Percentiles rank a stretch among this genome's conserved stretches.
These are phyloP conservation scores for Pseudocercospora musae DNA, from an alignment of 2,329 filamentous ascomycete genomes.

Conservation along the genomic window DNA sequence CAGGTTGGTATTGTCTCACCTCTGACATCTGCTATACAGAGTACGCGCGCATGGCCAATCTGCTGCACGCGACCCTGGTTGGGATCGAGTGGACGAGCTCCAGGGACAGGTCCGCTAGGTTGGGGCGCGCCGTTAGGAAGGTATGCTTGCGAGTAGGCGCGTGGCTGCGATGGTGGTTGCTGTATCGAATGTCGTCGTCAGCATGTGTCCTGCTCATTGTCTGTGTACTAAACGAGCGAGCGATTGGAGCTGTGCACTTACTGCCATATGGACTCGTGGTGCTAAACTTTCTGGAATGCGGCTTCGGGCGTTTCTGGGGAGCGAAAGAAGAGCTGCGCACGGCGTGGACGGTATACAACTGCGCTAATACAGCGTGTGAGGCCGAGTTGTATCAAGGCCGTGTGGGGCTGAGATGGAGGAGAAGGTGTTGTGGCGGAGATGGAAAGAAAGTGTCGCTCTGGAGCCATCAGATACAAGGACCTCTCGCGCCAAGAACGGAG, in stretches of 20 bases:
- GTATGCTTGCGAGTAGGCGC: slow-evolving; percentile 49
- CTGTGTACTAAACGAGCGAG: background rate
- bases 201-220: background rate
- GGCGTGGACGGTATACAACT: background rate
- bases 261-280: slow-evolving; percentile 7
- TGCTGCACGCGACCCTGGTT: slow-evolving; percentile 54
- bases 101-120: slow-evolving; percentile 37
- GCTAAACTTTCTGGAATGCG: slow-evolving; percentile 6
- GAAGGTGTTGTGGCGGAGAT: background rate
- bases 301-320: background rate
- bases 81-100: slow-evolving; percentile 47
- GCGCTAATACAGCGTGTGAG: background rate
- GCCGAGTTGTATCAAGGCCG: background rate
- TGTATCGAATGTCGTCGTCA: slow-evolving; percentile 23
- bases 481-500: background rate
- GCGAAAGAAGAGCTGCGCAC: background rate
- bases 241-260: background rate
- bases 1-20: slow-evolving; percentile 34
- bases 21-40: slow-evolving; percentile 53
- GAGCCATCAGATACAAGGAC: background rate
- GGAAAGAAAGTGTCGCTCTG: background rate
- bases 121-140: slow-evolving; percentile 44
- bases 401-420: background rate
- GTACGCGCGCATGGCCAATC: slow-evolving; percentile 46
- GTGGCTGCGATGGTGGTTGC: slow-evolving; percentile 51